Conservation (phyloP, 257 asterid genomes). For the Forsythia viridissima region DNA sequence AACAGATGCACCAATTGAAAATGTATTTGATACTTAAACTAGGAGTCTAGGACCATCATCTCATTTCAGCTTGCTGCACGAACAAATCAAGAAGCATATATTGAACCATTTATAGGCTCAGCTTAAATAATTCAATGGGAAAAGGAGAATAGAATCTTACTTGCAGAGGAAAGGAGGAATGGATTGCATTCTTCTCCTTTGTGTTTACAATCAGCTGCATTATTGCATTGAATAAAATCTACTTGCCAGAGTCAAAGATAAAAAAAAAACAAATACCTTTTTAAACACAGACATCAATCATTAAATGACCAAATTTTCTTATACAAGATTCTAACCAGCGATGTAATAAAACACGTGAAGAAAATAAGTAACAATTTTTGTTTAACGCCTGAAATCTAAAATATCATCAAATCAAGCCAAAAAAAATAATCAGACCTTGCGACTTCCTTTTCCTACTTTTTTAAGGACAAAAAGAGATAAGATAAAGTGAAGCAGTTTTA, state of each 20-base stretch:
- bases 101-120: neutral
- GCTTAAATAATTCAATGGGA: neutral
- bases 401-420: no score
- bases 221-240: slow-evolving; percentile 69
- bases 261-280: slow-evolving; percentile 23
- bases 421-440: no score
- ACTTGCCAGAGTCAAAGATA: slow-evolving; percentile 82
- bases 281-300: neutral
- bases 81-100: neutral
- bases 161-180: slow-evolving; percentile 77
- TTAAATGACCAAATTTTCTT: neutral
- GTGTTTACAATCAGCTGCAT: slow-evolving; percentile 14
- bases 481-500: no score
- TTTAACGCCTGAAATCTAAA: no score
- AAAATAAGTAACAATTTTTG: no score
- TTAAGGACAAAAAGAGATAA: no score
- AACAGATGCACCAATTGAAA: neutral
- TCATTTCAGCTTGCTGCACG: no score
- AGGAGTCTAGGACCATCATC: neutral
- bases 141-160: slow-evolving; percentile 49
- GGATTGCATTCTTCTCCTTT: slow-evolving; percentile 75
- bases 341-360: no score
- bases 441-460: no score
- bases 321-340: neutral
- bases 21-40: no score